Base-by-base conservation (phyloP, 331 rosid genomes). In the Malus hybrid region DNA sequence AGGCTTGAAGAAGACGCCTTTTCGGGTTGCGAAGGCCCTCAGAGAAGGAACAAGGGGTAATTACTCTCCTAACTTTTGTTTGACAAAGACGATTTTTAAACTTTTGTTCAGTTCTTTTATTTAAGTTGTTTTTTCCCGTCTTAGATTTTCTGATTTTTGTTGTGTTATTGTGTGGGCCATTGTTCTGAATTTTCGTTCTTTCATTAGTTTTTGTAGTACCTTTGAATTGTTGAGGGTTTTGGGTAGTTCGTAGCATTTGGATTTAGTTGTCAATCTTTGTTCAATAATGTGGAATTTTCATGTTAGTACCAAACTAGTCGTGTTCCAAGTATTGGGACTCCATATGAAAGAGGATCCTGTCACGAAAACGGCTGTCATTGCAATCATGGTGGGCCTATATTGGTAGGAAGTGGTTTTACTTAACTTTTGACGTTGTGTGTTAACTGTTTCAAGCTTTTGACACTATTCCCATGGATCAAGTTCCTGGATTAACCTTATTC, bases 21-120 rank as follows among this genome's bases (percentile, higher is more conserved):
- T 86, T 72, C 97, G 97, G 60, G 97, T 95, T 74, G 97, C 99
- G 22, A 92, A 95, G 82, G 97, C 99, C 53, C 93, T 95, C 63
- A 81, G 90, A 73, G 92, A 95, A 80, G 99, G 99, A 83, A 95
- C 99, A 30, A 89, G 74, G 85, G 99, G 99, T 94, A 50, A 64
- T 39, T 73, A 56, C 65, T 19, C 19, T 18, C 10, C 44, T 4
- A 18, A 20, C 66, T 10, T 42, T 42, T 10, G 48, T 42, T 42
- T 42, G 4, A 42, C 48, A 42, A 28, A 10, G 13, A 10, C 48
- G 48, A 42, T 42, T 0, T 42, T 42, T 9, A 39, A 39, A 10
- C 4, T 39, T 52, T 77, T 46, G 18, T 62, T 52, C 63, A 1
- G 7, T 33, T 34, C 14, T 42, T 42, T 42, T 42, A 42, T 42